phyloP scores from a whole-genome alignment of 106 monocot species.

The Allium fistulosum region DNA sequence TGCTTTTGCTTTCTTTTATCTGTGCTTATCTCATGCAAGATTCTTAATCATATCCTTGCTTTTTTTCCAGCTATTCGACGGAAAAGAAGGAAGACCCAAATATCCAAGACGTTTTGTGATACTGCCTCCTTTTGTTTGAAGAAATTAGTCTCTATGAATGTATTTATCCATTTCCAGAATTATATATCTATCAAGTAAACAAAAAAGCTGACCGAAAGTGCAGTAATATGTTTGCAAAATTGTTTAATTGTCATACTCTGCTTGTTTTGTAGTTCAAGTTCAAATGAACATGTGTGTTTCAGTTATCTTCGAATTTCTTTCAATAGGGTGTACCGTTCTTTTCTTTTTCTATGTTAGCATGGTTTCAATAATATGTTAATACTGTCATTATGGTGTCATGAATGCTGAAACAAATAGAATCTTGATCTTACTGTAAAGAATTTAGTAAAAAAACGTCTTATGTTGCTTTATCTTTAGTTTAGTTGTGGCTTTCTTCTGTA shows the following conservation, averaged over 20 bases:
- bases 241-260: too few relatives aligned
- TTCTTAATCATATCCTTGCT: slow-evolving; percentile 5
- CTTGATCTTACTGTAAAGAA: not conserved
- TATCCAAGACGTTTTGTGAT: slow-evolving; percentile 63
- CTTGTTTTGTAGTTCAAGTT: too few relatives aligned
- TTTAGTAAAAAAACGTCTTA: not conserved
- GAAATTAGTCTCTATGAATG: not conserved
- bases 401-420: slow-evolving; percentile 12
- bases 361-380: too few relatives aligned
- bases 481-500: not conserved
- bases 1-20: slow-evolving; percentile 8
- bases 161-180: not conserved
- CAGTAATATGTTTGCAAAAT: not conserved
- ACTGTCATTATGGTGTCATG: too few relatives aligned
- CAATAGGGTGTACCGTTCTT: too few relatives aligned
- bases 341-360: too few relatives aligned
- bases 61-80: slow-evolving; percentile 57
- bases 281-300: too few relatives aligned
- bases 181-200: not conserved
- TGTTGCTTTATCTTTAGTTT: slow-evolving; percentile 8
- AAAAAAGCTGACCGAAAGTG: not conserved
- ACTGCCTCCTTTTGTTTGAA: slow-evolving; percentile 50
- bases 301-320: too few relatives aligned
- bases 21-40: slow-evolving; percentile 1
- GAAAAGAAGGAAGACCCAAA: slow-evolving; percentile 52